These are phyloP conservation scores for Ophiobolus disseminans DNA, from an alignment of 2,329 filamentous ascomycete species.

Conservation along the genomic window DNA sequence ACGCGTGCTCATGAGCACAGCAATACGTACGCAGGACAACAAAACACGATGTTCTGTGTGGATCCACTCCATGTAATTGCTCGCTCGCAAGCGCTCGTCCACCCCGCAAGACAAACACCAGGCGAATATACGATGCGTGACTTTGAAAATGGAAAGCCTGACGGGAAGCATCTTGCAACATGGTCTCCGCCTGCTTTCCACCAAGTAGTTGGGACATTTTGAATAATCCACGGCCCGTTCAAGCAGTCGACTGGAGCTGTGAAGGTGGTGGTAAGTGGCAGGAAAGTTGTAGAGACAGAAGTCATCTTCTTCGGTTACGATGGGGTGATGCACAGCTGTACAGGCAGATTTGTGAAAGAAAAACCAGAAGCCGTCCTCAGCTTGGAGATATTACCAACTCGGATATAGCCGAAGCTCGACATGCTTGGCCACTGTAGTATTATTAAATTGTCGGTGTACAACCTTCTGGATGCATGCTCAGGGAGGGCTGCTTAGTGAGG, in stretches of 20 bases:
- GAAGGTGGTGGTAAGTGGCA: constrained; percentile 9
- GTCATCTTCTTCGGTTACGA: too few relatives aligned
- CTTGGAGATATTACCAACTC: too few relatives aligned
- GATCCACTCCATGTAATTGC: not conserved
- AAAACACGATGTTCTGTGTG: not conserved
- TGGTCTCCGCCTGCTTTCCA: not conserved
- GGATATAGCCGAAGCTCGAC: too few relatives aligned
- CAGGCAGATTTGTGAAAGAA: too few relatives aligned
- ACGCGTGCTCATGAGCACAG: too few relatives aligned
- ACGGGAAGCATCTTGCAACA: constrained; percentile 4
- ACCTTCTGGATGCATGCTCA: too few relatives aligned
- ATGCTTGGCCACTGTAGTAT: too few relatives aligned
- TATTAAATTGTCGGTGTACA: too few relatives aligned
- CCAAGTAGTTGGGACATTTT: constrained; percentile 1
- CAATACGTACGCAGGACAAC: constrained; percentile 3
- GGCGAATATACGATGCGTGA: constrained; percentile 6
- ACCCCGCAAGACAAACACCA: constrained; percentile 5
- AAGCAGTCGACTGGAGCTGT: constrained; percentile 4
- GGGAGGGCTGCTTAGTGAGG: too few relatives aligned
- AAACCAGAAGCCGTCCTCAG: too few relatives aligned
- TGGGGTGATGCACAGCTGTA: too few relatives aligned
- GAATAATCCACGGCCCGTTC: not conserved
- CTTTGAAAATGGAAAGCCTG: constrained; percentile 1
- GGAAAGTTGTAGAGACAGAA: not conserved
- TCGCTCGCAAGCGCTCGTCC: constrained; percentile 6